phyloP scores from a whole-genome alignment of 108 stramenopile genomes.

The Nannochloropsis gaditana region DNA sequence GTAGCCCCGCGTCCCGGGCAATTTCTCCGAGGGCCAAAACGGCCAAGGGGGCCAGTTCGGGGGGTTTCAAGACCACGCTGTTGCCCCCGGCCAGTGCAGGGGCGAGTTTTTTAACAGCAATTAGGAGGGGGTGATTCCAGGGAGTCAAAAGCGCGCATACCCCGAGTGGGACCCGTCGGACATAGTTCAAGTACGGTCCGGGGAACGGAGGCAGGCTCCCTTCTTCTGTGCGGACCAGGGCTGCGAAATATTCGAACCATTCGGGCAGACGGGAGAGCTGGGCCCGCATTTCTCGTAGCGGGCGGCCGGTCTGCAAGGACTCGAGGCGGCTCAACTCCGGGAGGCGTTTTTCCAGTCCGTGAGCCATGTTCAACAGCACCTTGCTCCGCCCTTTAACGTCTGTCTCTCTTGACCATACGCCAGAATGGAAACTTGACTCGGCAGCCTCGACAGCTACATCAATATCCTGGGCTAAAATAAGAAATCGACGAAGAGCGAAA shows the following conservation, averaged over 20 bases:
- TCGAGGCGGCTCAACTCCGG: slow-evolving; percentile 42
- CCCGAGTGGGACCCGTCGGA: slow-evolving; percentile 64
- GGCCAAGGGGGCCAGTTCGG: slow-evolving; percentile 70
- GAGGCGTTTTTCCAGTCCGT: not conserved
- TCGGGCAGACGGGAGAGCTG: slow-evolving; percentile 62
- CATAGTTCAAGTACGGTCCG: slow-evolving; percentile 46
- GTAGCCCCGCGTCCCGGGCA: slow-evolving; percentile 51
- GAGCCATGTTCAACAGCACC: not conserved
- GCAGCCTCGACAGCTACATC: not conserved
- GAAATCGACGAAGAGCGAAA: not conserved
- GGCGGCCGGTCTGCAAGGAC: slow-evolving; percentile 68
- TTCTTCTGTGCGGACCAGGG: slow-evolving; percentile 44
- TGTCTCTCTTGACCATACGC: not conserved
- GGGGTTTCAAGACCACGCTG: slow-evolving; percentile 78
- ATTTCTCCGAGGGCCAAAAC: slow-evolving; percentile 50
- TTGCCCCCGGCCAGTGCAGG: slow-evolving; percentile 85
- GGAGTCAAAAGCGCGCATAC: slow-evolving; percentile 72
- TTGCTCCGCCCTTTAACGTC: not conserved
- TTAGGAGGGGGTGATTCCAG: slow-evolving; percentile 70
- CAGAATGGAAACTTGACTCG: not conserved
- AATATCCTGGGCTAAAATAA: not conserved
- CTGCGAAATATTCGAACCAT: slow-evolving; percentile 61
- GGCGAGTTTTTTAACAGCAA: slow-evolving; percentile 62
- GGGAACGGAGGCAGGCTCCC: slow-evolving; percentile 27
- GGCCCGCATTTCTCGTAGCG: slow-evolving; percentile 61